phyloP scores from a whole-genome alignment of 1,284 basidiomycete genomes.

The Microbotryum violaceum region DNA sequence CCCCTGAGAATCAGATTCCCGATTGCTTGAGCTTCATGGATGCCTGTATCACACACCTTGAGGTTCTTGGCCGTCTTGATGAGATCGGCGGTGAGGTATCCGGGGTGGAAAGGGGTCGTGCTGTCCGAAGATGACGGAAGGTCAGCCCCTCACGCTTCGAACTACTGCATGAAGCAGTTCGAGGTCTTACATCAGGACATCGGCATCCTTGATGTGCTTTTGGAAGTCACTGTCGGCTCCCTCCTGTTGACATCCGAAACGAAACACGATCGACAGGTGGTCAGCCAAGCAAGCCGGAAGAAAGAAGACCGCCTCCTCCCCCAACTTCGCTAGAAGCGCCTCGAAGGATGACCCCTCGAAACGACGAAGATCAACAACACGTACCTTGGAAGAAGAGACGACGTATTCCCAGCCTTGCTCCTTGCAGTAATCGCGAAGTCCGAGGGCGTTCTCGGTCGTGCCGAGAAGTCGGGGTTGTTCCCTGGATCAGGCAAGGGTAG shows the following conservation, averaged over 20 bases:
- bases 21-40: no score
- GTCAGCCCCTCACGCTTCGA: slow-evolving; percentile 14
- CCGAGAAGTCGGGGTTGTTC: slow-evolving; percentile 70
- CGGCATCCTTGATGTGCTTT: slow-evolving; percentile 68
- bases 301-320: background rate
- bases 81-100: slow-evolving; percentile 75
- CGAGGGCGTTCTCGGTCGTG: slow-evolving; percentile 69
- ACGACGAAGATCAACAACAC: background rate
- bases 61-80: slow-evolving; percentile 77
- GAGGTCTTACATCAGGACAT: slow-evolving; percentile 39
- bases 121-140: slow-evolving; percentile 55
- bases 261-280: background rate
- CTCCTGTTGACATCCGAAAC: slow-evolving; percentile 46
- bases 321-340: background rate
- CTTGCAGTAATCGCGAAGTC: slow-evolving; percentile 39
- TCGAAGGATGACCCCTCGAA: background rate
- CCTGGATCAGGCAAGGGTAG: background rate
- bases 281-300: background rate
- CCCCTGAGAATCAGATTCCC: no score
- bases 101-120: slow-evolving; percentile 72
- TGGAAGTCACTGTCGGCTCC: slow-evolving; percentile 76
- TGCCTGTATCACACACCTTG: slow-evolving; percentile 44
- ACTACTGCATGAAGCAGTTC: background rate
- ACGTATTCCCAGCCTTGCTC: slow-evolving; percentile 65
- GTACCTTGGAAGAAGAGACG: slow-evolving; percentile 66